Evolutionary conservation across 306 rosid species (phyloP).

Genomic region (Betula pendula): DNA sequence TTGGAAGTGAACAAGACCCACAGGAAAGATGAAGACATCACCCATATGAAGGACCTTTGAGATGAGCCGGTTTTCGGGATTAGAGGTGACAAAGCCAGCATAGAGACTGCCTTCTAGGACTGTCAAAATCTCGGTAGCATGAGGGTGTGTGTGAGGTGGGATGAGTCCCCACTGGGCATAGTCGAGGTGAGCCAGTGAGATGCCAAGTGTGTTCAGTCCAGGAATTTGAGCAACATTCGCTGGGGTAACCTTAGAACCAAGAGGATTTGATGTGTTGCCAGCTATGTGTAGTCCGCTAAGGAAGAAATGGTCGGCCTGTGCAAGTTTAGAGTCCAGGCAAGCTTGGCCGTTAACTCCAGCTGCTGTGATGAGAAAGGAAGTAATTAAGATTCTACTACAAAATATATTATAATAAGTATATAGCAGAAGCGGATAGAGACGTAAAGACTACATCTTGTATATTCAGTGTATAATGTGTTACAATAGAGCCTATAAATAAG

Average conservation of each 20-base stretch:
- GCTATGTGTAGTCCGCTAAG: slow-evolving; percentile 20
- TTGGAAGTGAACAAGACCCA: slow-evolving; percentile 23
- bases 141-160: slow-evolving; percentile 28
- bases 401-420: no score
- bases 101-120: slow-evolving; percentile 15
- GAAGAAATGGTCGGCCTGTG: slow-evolving; percentile 21
- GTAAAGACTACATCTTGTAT: no score
- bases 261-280: slow-evolving; percentile 27
- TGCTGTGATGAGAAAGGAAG: neutral
- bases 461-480: no score
- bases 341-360: slow-evolving; percentile 19
- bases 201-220: slow-evolving; percentile 29
- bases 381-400: no score
- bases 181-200: slow-evolving; percentile 26
- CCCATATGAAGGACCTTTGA: slow-evolving; percentile 30
- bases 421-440: no score
- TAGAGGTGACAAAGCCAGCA: slow-evolving; percentile 30
- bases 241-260: slow-evolving; percentile 15
- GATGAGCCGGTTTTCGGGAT: slow-evolving; percentile 26
- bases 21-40: slow-evolving; percentile 29
- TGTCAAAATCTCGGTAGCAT: slow-evolving; percentile 24
- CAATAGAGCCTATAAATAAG: no score
- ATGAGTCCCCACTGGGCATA: slow-evolving; percentile 15
- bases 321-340: slow-evolving; percentile 22
- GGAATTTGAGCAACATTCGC: slow-evolving; percentile 26